Conservation (phyloP, 202 grass and related monocot genomes). For the Saccharum hybrid region DNA sequence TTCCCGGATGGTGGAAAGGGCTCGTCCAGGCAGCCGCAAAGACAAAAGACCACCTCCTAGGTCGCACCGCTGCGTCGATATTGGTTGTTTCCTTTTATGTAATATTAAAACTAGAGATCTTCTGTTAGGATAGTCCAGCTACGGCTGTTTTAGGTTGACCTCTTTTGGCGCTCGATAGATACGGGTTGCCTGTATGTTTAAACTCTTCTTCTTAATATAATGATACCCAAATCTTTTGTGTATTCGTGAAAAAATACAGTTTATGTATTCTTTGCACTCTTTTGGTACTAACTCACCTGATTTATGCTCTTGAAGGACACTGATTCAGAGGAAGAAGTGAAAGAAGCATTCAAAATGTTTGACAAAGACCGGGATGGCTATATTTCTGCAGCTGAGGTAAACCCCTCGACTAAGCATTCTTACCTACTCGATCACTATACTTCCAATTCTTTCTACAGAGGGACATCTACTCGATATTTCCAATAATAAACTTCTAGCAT, state of each 20-base stretch:
- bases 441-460: background rate
- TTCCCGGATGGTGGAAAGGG: too few relatives aligned
- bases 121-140: too few relatives aligned
- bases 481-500: background rate
- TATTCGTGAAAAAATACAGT: background rate
- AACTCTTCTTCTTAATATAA: too few relatives aligned
- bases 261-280: background rate
- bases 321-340: constrained; percentile 43
- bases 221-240: too few relatives aligned
- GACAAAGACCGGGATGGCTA: constrained; percentile 51
- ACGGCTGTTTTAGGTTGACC: too few relatives aligned
- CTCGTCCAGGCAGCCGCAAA: too few relatives aligned
- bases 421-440: constrained; percentile 1
- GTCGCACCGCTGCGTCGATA: too few relatives aligned
- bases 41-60: too few relatives aligned
- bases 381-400: constrained; percentile 48
- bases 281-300: constrained; percentile 4
- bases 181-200: too few relatives aligned
- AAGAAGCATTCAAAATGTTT: constrained; percentile 42
- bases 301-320: constrained; percentile 36
- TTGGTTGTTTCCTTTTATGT: too few relatives aligned
- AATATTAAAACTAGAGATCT: too few relatives aligned
- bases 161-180: too few relatives aligned
- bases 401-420: background rate
- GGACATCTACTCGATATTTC: constrained; percentile 3